These are phyloP conservation scores for Aspergillus ostianus DNA, from an alignment of 495 filamentous ascomycete species.

Conservation along the genomic window DNA sequence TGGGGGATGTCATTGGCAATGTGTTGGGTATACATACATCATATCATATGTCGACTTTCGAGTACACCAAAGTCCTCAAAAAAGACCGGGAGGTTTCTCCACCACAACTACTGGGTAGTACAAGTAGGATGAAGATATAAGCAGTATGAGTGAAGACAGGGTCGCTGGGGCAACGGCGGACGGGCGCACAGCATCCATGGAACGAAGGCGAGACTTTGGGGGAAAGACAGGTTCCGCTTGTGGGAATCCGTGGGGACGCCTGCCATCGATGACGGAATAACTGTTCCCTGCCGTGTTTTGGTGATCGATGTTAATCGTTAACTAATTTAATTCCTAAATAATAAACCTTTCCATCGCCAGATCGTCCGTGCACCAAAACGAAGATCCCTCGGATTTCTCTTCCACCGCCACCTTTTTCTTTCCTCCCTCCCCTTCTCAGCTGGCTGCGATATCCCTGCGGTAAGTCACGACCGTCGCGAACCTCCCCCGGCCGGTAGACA, in stretches of 20 bases:
- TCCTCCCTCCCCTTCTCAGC: not conserved
- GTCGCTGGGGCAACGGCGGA: constrained; percentile 14
- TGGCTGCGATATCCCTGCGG: not conserved
- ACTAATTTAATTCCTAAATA: not conserved
- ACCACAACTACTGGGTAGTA: too few species aligned
- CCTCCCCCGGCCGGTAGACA: not conserved
- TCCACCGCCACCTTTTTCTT: not conserved
- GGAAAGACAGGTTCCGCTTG: constrained; percentile 10
- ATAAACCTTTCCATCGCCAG: not conserved
- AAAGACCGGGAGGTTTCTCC: too few species aligned
- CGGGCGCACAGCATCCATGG: constrained; percentile 22
- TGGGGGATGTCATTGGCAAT: not conserved
- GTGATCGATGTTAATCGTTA: not conserved
- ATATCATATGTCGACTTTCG: too few species aligned
- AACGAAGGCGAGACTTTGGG: constrained; percentile 3
- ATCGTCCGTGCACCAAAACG: not conserved
- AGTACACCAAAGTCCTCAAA: too few species aligned
- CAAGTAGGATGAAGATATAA: too few species aligned
- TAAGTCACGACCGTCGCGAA: not conserved
- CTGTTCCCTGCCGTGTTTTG: not conserved
- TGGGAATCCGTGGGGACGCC: constrained; percentile 20
- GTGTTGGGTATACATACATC: too few species aligned
- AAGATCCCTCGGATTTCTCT: not conserved
- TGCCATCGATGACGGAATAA: constrained; percentile 6
- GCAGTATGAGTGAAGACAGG: too few species aligned